Conservation (phyloP, 352 stramenopile genomes). For the Saprolegnia parasitica region DNA sequence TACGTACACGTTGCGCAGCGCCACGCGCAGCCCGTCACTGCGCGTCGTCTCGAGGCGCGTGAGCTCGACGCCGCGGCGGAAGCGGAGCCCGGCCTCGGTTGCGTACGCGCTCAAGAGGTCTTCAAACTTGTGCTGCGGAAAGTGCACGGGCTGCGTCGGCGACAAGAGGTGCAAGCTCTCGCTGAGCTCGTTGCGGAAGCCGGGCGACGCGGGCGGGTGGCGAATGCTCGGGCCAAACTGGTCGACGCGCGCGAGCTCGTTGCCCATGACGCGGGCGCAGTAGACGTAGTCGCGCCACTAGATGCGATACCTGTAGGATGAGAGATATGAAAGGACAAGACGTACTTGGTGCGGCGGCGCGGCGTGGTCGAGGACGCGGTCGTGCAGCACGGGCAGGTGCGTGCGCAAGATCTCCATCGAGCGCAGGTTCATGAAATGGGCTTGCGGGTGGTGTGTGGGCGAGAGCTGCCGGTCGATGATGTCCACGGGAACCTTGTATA, state of each 20-base stretch:
- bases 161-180: constrained; percentile 38
- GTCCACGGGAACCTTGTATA: constrained; percentile 63
- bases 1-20: constrained; percentile 48
- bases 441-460: constrained; percentile 87
- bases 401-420: constrained; percentile 91
- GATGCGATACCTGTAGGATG: not conserved
- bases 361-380: constrained; percentile 53
- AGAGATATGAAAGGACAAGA: not conserved
- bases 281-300: constrained; percentile 86
- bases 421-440: constrained; percentile 93
- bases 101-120: constrained; percentile 54
- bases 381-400: constrained; percentile 67
- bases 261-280: constrained; percentile 58
- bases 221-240: constrained; percentile 62
- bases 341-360: constrained; percentile 57
- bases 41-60: constrained; percentile 32
- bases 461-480: constrained; percentile 70
- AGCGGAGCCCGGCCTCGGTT: constrained; percentile 36
- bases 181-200: constrained; percentile 25
- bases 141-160: constrained; percentile 78
- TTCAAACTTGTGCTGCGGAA: constrained; percentile 81
- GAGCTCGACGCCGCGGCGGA: constrained; percentile 64
- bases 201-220: not conserved
- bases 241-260: constrained; percentile 72
- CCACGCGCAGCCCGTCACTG: constrained; percentile 33